Evolutionary conservation across 2,329 filamentous ascomycete species (phyloP).

Genomic region (Colletotrichum spaethianum): DNA sequence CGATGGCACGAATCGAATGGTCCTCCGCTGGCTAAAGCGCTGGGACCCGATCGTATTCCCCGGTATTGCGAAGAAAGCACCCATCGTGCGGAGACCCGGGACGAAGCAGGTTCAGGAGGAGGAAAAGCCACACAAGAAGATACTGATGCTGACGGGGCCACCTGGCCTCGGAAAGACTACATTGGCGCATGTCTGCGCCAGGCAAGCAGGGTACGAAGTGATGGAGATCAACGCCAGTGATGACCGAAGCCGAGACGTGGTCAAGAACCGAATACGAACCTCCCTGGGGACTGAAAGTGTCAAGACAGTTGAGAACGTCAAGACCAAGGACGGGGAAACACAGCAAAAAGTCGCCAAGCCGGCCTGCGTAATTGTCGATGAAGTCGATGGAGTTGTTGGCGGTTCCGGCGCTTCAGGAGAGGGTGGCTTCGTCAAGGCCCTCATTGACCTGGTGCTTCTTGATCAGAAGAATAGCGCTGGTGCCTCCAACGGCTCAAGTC

Average conservation of each 20-base stretch:
- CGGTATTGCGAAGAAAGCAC: slow-evolving; percentile 73
- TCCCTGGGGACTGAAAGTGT: slow-evolving; percentile 96
- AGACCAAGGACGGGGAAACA: slow-evolving; percentile 63
- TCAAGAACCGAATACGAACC: slow-evolving; percentile 91
- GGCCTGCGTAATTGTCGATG: slow-evolving; percentile 94
- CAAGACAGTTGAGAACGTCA: slow-evolving; percentile 77
- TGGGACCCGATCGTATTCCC: slow-evolving; percentile 97
- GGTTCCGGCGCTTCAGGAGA: slow-evolving; percentile 85
- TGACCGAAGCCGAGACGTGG: slow-evolving; percentile 89
- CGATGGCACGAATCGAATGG: slow-evolving; percentile 90
- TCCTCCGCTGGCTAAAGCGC: slow-evolving; percentile 92
- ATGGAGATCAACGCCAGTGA: slow-evolving; percentile 99
- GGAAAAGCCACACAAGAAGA: slow-evolving; percentile 86
- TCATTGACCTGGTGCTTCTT: slow-evolving; percentile 89
- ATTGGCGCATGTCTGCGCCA: slow-evolving; percentile 93
- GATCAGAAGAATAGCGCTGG: slow-evolving; percentile 81
- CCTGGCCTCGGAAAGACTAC: slow-evolving; percentile 97
- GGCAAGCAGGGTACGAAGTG: slow-evolving; percentile 95
- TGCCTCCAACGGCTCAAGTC: slow-evolving; percentile 47
- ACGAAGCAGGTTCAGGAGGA: slow-evolving; percentile 63
- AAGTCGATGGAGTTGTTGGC: slow-evolving; percentile 93
- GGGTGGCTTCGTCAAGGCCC: slow-evolving; percentile 93
- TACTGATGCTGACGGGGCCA: slow-evolving; percentile 90
- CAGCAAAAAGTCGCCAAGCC: slow-evolving; percentile 83
- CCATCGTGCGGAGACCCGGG: slow-evolving; percentile 59